A percentile compares a stretch with the other conserved stretches of the same genome.
phyloP scores from a whole-genome alignment of 164 flowering plant genomes.

The Sedum album region DNA sequence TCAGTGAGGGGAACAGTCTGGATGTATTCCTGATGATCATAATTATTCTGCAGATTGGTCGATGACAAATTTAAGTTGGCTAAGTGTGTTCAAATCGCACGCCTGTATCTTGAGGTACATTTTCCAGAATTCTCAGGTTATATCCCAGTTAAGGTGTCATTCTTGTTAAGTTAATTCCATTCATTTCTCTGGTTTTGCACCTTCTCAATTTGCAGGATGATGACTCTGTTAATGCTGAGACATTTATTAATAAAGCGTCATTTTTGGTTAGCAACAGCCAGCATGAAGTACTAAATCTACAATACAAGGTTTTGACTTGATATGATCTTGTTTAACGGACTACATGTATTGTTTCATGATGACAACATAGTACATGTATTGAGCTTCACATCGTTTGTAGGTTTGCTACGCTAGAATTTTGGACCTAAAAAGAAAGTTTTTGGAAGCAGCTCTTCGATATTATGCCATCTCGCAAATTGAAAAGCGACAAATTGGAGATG shows the following conservation, averaged over 20 bases:
- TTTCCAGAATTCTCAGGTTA: not conserved
- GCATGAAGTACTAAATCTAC: constrained; percentile 81
- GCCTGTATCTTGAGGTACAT: constrained; percentile 92
- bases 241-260: constrained; percentile 90
- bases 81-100: constrained; percentile 97
- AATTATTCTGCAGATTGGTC: constrained; percentile 46
- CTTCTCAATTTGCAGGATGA: constrained; percentile 64
- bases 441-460: constrained; percentile 96
- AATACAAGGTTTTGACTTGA: constrained; percentile 64
- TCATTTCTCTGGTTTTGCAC: too few species aligned
- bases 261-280: constrained; percentile 90
- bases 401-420: constrained; percentile 94
- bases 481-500: constrained; percentile 91
- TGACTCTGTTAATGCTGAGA: constrained; percentile 97
- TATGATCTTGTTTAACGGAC: not conserved
- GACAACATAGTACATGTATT: not conserved
- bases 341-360: not conserved
- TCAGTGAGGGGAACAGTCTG: too few species aligned
- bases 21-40: not conserved
- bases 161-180: not conserved
- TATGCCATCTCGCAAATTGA: constrained; percentile 96
- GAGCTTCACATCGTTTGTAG: constrained; percentile 24
- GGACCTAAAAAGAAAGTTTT: constrained; percentile 88
- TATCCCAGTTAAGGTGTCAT: not conserved
- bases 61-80: constrained; percentile 83